Percentiles rank a stretch among this genome's conserved stretches.
phyloP scores from a whole-genome alignment of 2,329 filamentous ascomycete genomes.

The Ophiostoma ips region DNA sequence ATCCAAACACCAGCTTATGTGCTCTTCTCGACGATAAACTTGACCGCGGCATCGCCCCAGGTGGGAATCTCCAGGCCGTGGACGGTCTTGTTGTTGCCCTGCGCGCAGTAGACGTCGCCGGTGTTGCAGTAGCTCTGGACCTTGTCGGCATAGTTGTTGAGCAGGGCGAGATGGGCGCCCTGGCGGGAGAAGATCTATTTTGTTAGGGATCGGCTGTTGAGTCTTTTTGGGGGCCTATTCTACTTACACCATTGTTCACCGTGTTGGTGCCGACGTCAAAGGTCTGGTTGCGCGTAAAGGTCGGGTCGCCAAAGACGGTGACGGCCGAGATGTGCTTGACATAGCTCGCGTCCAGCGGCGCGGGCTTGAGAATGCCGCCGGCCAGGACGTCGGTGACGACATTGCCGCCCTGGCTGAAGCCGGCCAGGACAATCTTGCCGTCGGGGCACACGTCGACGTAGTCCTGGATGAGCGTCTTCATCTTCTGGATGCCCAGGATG shows the following conservation, averaged over 20 bases:
- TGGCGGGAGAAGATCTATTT: slow-evolving; percentile 15
- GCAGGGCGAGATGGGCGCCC: slow-evolving; percentile 10
- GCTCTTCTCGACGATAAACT: slow-evolving; percentile 2
- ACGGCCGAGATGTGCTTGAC: slow-evolving; percentile 3
- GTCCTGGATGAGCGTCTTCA: slow-evolving; percentile 1
- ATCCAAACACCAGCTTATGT: neutral
- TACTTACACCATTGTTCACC: slow-evolving; percentile 3
- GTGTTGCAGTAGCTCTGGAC: slow-evolving; percentile 18
- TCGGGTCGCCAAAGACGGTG: slow-evolving; percentile 7
- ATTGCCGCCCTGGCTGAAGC: slow-evolving; percentile 7
- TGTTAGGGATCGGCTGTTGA: neutral
- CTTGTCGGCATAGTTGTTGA: slow-evolving; percentile 13
- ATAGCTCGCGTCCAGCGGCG: slow-evolving; percentile 3
- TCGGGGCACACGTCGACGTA: slow-evolving; percentile 4
- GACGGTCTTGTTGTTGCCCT: slow-evolving; percentile 10
- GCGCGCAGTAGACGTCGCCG: slow-evolving; percentile 18
- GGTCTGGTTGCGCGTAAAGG: slow-evolving; percentile 2
- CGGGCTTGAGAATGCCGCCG: slow-evolving; percentile 6
- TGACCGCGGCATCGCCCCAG: neutral
- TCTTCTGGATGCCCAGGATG: slow-evolving; percentile 3
- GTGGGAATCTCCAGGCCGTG: slow-evolving; percentile 12
- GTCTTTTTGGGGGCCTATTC: neutral
- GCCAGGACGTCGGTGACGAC: slow-evolving; percentile 6
- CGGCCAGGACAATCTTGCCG: slow-evolving; percentile 6
- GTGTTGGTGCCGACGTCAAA: slow-evolving; percentile 7